Base-by-base conservation (phyloP, 371 early-diverging fungal genomes). In the Mortierella sp. region DNA sequence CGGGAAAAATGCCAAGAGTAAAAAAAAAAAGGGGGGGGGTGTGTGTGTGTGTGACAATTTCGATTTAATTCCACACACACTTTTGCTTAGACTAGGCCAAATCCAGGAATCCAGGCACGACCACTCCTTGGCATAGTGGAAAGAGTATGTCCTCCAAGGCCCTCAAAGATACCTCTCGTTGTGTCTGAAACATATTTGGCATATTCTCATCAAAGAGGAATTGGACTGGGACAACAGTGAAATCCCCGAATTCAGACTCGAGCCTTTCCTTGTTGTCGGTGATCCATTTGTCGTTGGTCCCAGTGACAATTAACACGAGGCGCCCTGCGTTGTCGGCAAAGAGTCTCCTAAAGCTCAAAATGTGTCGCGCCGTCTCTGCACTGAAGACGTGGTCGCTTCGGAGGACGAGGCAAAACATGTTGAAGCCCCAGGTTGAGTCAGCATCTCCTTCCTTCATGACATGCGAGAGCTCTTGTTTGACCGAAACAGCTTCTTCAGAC, bases 201-300 rank as follows among this genome's bases (percentile, higher is more conserved):
- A 53, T 21, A 53, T 53, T 53, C 28, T 53, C 55, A 53, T 53
- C 55, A 24, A 53, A 53, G 10, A 24, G 28, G 55, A 53, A 53
- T 22, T 53, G 55, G 13, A 53, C 55, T 21, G 55, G 55, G 55
- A 24, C 22, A 16, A 50, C 16, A 1, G 15, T 2, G 16, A 50
- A 50, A 6, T 50, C 50, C 0, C 7, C 6, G n/a, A 43, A 43
- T 43, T 43, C 43, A 43, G 43, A 43, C 28, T 28, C 28, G 28
- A 28, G 28, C 28, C 28, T 28, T 28, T 28, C 28, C 28, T 28
- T 28, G 28, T 28, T 28, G 1, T 28, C 28, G 28, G 28, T 28
- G 28, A 28, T 2, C 28, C 28, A 28, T 28, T 28, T 28, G 28
- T 28, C 28, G 28, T 28, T 28, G 28, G 2, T 2, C 28, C 16